Evolutionary conservation across 169 alveolate genomes (phyloP), one percentile per base, ranked within the genome.

Genomic region (Cyclospora cayetanensis): DNA sequence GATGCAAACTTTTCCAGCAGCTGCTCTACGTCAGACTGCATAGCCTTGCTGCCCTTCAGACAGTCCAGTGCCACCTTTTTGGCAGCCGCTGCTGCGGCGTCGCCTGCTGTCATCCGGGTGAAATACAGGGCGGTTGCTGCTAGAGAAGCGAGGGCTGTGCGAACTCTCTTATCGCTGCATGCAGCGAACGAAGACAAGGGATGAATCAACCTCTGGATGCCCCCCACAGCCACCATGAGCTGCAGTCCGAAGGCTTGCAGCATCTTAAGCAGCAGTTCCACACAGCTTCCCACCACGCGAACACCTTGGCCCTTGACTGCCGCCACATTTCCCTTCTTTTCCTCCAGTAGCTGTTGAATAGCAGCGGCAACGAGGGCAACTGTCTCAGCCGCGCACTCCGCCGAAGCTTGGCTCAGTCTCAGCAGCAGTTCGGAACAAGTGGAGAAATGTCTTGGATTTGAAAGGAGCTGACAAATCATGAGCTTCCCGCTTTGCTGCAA

Each of bases 271-370:
- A 89, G 53, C 65, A 89, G 89, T 52, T 74, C 80, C 52, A 89
- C 27, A n/a, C 85, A 27, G 65, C 85, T 72, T 42, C 89, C 82
- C 20, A 74, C 46, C 5, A 72, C 89, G 42, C 85, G 72, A 25
- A 89, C 11, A 15, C 68, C 93, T 35, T 65, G 63, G 37, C 93
- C 93, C 65, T 89, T 89, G 5, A 89, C 34, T 2, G 72, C 89
- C 43, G 93, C 93, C 5, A 89, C 89, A 37, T 89, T 89, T 3
- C 93, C 93, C 53, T 89, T 89, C 31, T 74, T 72, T 68, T 89
- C 93, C 4, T 77, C 80, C 86, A 89, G 66, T 39, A 89, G 70
- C 72, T 41, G 34, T 53, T 46, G 89, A 53, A 31, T 25, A 29
- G 41, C 74, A 12, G 88, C 80, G 37, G 42, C n/a, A 31, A 74